These are phyloP conservation scores for Tulasnella sp. DNA, from an alignment of 768 basidiomycete genomes.

Conservation along the genomic window DNA sequence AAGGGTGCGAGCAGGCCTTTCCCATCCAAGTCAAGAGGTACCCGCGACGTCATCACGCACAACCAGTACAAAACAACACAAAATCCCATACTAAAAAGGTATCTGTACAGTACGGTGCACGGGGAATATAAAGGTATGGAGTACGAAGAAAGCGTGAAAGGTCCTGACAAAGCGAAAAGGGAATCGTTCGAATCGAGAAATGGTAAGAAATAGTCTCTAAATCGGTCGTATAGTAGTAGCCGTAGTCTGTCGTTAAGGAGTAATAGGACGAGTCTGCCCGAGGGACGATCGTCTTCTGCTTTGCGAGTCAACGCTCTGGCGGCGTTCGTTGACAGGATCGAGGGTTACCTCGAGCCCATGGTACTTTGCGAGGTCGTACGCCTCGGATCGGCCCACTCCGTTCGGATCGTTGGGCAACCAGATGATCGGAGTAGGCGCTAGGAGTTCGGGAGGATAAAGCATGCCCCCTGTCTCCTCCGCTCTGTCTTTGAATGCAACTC, in stretches of 20 bases:
- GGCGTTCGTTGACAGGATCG: conserved; percentile 34
- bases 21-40: not conserved
- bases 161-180: not conserved
- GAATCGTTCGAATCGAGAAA: not conserved
- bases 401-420: conserved; percentile 66
- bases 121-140: not conserved
- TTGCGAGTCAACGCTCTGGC: not conserved
- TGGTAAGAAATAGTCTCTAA: not conserved
- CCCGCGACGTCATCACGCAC: not conserved
- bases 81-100: not conserved
- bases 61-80: not conserved
- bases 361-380: conserved; percentile 61
- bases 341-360: conserved; percentile 60
- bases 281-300: not conserved
- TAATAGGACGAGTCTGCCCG: not conserved
- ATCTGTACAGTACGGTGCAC: not conserved
- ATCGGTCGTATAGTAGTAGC: not conserved
- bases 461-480: conserved; percentile 67
- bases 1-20: not conserved
- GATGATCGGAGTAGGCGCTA: conserved; percentile 66
- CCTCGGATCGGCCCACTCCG: conserved; percentile 59
- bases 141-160: not conserved
- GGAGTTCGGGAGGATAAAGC: conserved; percentile 70
- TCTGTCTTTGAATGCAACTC: conserved; percentile 59
- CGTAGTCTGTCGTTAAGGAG: not conserved